Conservation (phyloP, 768 basidiomycete species). For the Leccinum variicolor region DNA sequence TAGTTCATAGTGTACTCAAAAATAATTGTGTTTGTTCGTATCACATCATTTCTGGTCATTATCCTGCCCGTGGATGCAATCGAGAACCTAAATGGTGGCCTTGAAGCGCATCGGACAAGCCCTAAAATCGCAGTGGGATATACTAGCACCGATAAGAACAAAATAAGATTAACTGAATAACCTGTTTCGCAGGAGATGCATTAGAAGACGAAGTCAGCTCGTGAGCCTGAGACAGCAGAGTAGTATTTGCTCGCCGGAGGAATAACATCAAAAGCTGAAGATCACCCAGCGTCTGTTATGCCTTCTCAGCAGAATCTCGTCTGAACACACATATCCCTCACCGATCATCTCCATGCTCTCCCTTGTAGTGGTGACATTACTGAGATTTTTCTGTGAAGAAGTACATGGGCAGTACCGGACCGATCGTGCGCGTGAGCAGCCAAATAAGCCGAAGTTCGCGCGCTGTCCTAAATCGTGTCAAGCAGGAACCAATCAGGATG, state of each 20-base stretch:
- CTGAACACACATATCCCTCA: neutral
- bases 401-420: neutral
- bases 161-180: neutral
- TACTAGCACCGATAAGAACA: neutral
- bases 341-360: neutral
- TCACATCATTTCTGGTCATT: neutral
- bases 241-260: neutral
- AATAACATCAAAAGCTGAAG: neutral
- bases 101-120: neutral
- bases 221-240: neutral
- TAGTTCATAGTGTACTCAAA: neutral
- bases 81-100: neutral
- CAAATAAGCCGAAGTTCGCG: neutral
- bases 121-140: neutral
- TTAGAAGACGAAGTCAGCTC: neutral
- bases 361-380: neutral
- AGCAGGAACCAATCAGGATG: neutral
- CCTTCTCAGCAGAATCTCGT: neutral
- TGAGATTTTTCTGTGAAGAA: neutral
- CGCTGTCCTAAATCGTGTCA: neutral
- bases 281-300: no score
- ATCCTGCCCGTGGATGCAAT: neutral
- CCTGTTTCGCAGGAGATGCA: neutral
- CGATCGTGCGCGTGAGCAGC: neutral
- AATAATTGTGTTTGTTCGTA: neutral